Base-by-base conservation (phyloP, 2,329 filamentous ascomycete species). In the Monosporascus cannonballus region DNA sequence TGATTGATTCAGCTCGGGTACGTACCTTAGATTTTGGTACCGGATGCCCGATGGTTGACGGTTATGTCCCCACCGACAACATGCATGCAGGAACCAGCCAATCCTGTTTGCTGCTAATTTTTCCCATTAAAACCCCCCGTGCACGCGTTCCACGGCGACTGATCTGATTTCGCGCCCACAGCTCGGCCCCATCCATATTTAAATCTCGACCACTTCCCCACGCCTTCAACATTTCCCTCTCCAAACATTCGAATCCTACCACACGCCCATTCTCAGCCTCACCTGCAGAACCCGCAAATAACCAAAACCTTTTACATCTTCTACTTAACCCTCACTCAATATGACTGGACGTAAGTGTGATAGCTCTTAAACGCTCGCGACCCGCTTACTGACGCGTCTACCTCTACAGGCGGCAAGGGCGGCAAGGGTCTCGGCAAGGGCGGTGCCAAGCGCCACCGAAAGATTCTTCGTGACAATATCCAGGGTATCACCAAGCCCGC, bases 381-480 rank as follows among this genome's bases (percentile, higher is more conserved):
- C 41, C 11, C 25, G 24, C 2, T 56, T 38, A 24, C 54, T 59
- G 49, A 57, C 51, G 17, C 48, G 34, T 50, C 47, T 53, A 18
- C 36, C 11, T 9, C 22, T 44, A 25, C 41, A 52, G 53, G 48
- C 56, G 56, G 58, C 54, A 54, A 58, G 51, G 57, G 57, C 51
- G 57, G 57, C 55, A 59, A 59, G 57, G 57, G 57, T 27, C 57
- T 59, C 48, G 57, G 57, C 44, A 59, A 59, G 39, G 39, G 49
- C 24, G 49, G 54, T 41, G 54, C 93, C 78, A 97, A 96, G 89
- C 92, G 92, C 78, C 92, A 96, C 81, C 87, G 93, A 71, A 96
- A 96, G 89, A 96, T 96, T 82, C 84, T 96, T 76, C 90, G 92
- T 78, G 92, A 96, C 88, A 96, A 96, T 88, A 96, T 96, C 73